Evolutionary conservation across 73 alveolate genomes (phyloP), one percentile per base, ranked within the genome.

Genomic region (Blepharisma stoltei): DNA sequence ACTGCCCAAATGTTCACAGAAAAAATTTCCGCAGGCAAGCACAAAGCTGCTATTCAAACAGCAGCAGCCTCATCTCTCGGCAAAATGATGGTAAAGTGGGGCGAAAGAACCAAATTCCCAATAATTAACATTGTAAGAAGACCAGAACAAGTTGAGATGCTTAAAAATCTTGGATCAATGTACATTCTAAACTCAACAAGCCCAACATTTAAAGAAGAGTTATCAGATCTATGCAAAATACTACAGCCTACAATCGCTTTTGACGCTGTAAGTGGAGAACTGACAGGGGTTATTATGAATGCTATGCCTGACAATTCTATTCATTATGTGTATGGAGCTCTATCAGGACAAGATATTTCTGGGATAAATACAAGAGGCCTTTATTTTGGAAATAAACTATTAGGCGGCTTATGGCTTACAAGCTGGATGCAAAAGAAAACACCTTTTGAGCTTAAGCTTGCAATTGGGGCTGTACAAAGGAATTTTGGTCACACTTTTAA

Each of bases 251-350:
- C 41, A 43, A 86, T 82, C 0, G 77, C 79, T 7, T 77, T 77
- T 38, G 95, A 88, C 38, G 80, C 89, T 44, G 84, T 88, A 11
- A 77, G 87, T 49, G 95, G 92, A 21, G 86, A 77, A 0, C n/a
- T 80, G 69, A 71, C 85, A 14, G 88, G 91, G 0, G 11, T 70
- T 21, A 49, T 88, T 4, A 9, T 76, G 25, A 71, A 82, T n/a
- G 71, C 65, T 6, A 44, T 88, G 78, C 71, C 85, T n/a, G 77
- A 70, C 14, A 55, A 68, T 7, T 60, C 76, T 11, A 21, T 60
- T 60, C 18, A 11, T 21, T 52, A 52, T 52, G 18, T 52, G 67
- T 90, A 88, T 77, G 97, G 97, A 54, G 78, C 80, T 50, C 69
- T 90, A 32, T 54, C 88, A 25, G 81, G 79, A 77, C 41, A 77